These are phyloP conservation scores for Xylariaceae sp. DNA, from an alignment of 2,329 filamentous ascomycete genomes.

Conservation along the genomic window DNA sequence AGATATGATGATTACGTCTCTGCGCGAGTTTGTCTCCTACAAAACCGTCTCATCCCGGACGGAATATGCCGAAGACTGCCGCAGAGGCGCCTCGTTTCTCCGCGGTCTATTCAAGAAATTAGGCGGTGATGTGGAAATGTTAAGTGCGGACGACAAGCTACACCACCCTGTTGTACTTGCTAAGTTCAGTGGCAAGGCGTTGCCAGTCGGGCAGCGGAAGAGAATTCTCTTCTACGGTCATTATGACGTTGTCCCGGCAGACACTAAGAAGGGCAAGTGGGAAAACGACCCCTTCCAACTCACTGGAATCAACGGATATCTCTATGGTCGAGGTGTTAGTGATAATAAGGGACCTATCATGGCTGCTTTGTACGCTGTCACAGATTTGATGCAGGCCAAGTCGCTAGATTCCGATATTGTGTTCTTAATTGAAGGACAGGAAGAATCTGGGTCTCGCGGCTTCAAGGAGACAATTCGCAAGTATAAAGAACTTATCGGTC, in stretches of 20 bases:
- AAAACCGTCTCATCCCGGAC: constrained; percentile 89
- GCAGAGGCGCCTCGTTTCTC: constrained; percentile 88
- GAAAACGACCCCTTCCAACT: constrained; percentile 87
- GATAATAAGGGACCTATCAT: constrained; percentile 98
- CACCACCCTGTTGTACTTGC: constrained; percentile 95
- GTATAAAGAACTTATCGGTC: constrained; percentile 84
- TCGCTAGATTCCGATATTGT: constrained; percentile 85
- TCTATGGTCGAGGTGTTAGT: constrained; percentile 94
- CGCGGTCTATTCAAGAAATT: constrained; percentile 91
- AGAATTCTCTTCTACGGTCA: constrained; percentile 97
- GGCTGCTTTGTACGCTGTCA: constrained; percentile 91
- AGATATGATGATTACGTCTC: constrained; percentile 70
- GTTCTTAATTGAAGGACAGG: constrained; percentile 95
- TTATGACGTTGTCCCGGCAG: constrained; percentile 94
- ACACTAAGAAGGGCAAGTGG: constrained; percentile 84
- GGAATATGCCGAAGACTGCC: constrained; percentile 89
- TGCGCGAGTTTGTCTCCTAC: constrained; percentile 88
- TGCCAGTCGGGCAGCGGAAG: constrained; percentile 71
- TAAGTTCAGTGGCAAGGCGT: constrained; percentile 79
- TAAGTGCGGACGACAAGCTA: constrained; percentile 74
- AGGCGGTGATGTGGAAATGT: constrained; percentile 86
- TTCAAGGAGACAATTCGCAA: constrained; percentile 83
- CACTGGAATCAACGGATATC: constrained; percentile 86
- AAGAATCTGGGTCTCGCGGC: constrained; percentile 91
- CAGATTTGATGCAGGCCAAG: constrained; percentile 86